These are phyloP conservation scores for Pyrus communis DNA, from an alignment of 306 rosid species.

Conservation along the genomic window DNA sequence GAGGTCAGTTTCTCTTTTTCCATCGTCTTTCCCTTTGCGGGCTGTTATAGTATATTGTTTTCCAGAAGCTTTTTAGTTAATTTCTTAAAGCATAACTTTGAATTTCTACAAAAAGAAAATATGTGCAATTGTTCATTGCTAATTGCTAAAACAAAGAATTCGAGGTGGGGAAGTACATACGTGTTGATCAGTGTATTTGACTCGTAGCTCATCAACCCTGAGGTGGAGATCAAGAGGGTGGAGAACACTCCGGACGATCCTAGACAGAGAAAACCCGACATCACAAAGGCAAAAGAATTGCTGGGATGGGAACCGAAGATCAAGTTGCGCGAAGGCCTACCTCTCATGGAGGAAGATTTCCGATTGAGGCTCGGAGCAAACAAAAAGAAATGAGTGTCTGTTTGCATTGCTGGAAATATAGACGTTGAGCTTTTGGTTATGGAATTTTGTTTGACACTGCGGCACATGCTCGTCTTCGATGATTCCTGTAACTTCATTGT, in stretches of 20 bases:
- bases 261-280: constrained; percentile 75
- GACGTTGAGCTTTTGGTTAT: neutral
- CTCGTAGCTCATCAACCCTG: constrained; percentile 61
- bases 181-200: neutral
- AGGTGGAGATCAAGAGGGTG: constrained; percentile 55
- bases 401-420: neutral
- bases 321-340: constrained; percentile 59
- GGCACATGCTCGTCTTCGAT: neutral
- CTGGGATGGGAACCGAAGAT: constrained; percentile 75
- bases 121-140: neutral
- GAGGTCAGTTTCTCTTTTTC: constrained; percentile 46
- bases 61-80: neutral
- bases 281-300: constrained; percentile 57
- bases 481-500: neutral
- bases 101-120: too few relatives aligned
- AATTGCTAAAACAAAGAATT: too few relatives aligned
- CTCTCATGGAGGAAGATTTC: constrained; percentile 84
- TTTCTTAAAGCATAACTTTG: neutral
- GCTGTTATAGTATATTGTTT: neutral
- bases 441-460: neutral
- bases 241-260: constrained; percentile 92
- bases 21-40: neutral
- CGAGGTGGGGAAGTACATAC: too few relatives aligned
- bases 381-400: constrained; percentile 16
- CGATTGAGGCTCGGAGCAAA: constrained; percentile 57